phyloP scores from a whole-genome alignment of 129 eudicot genomes.

The Solidago caesia region DNA sequence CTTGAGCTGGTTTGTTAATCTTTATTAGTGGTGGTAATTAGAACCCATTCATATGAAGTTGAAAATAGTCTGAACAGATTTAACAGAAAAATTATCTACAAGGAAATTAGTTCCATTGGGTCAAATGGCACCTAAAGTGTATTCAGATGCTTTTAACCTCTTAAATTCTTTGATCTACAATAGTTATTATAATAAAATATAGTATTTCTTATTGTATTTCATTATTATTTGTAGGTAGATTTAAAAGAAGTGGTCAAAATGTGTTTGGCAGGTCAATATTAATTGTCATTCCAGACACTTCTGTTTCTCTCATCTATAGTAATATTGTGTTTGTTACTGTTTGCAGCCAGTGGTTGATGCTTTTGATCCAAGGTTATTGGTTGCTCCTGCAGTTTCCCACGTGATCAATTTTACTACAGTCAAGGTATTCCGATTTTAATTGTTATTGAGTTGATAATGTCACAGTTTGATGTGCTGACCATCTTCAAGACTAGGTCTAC shows the following conservation, averaged over 20 bases:
- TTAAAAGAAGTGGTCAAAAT: background rate
- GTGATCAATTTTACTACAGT: slow-evolving; percentile 71
- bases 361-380: slow-evolving; percentile 92
- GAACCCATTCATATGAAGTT: background rate
- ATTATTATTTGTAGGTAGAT: background rate
- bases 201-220: background rate
- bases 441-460: background rate
- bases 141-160: too few relatives aligned
- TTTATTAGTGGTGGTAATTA: background rate
- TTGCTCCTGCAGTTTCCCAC: slow-evolving; percentile 86
- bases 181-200: background rate
- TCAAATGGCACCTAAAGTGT: too few relatives aligned
- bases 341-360: slow-evolving; percentile 99
- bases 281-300: background rate
- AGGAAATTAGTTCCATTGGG: background rate
- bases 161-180: too few relatives aligned
- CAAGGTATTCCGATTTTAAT: slow-evolving; percentile 47
- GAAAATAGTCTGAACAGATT: background rate
- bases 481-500: background rate
- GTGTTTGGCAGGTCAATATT: background rate
- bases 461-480: background rate
- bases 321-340: slow-evolving; percentile 10
- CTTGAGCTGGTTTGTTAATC: background rate
- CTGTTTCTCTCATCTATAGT: slow-evolving; percentile 10
- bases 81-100: background rate